Percentiles rank a stretch among this genome's conserved stretches.
Evolutionary conservation across 345 rosid species (phyloP).

Genomic region (Xanthoceras sorbifolium): DNA sequence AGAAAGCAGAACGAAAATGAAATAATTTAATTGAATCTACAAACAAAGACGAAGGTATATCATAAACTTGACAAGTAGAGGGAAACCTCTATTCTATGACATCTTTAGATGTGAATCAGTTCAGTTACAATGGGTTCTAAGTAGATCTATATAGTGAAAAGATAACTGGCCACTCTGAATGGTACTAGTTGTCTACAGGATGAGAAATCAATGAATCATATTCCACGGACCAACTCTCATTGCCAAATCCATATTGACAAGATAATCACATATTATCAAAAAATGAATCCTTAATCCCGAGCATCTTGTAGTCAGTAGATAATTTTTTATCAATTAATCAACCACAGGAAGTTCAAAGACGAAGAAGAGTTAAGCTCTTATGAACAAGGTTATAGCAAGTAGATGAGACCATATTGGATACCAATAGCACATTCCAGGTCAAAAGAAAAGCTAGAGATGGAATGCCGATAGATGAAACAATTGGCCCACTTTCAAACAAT

Average conservation of each 20-base stretch:
- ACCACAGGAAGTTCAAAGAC: neutral
- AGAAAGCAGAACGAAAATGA: neutral
- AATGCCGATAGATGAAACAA: neutral
- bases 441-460: neutral
- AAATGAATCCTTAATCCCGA: neutral
- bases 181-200: too few species aligned
- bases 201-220: neutral
- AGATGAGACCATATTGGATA: neutral
- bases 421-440: neutral
- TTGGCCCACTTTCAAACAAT: neutral
- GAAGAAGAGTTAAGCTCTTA: neutral
- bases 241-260: neutral
- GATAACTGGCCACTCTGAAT: neutral
- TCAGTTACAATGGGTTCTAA: neutral
- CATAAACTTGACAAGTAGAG: neutral
- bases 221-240: neutral
- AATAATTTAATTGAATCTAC: neutral
- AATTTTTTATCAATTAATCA: neutral
- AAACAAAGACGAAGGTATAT: neutral
- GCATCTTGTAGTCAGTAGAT: neutral
- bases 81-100: neutral
- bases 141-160: neutral
- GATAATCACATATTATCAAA: neutral
- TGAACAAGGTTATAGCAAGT: neutral
- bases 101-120: neutral